Evolutionary conservation across 495 filamentous ascomycete genomes (phyloP), one percentile per base, ranked within the genome.

Genomic region (Talaromyces stipitatus): DNA sequence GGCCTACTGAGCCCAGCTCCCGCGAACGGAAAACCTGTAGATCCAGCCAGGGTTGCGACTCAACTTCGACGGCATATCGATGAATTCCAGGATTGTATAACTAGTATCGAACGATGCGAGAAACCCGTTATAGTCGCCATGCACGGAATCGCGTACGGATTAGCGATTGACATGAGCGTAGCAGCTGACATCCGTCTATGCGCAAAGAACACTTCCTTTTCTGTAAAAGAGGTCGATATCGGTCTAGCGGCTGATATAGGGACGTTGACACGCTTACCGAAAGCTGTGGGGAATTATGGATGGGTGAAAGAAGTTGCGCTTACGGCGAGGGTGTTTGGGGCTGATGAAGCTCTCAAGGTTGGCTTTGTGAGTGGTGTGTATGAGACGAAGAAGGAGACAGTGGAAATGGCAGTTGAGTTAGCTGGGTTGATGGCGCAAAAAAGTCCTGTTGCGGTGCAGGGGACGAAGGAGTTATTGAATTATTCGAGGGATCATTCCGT

Each of bases 151-250:
- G 75, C 84, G 4, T 80, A 88, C 52, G 94, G 94, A 1, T 77
- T 97, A 23, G 94, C 85, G 8, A 85, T 98, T 62, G 94, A 98
- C 66, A 77, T 98, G 45, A 75, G 84, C 48, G 82, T 82, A 41
- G 85, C 87, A 51, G 82, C 85, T 48, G 94, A 97, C 65, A 79
- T 98, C 53, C 84, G 94, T 11, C 72, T 97, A 57, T 88, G 82
- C 62, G 76, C 84, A 0, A 64, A 71, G 12, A 78, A 85, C 50
- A 77, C 84, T 1, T 76, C 73, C 23, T 89, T 97, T 61, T 76
- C 84, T 0, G 90, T 97, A 22, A 96, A 96, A 66, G 95, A 97
- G 73, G 90, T 96, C 12, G 94, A 97, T 66, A 95, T 97, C 32
- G 94, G 94, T 1, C 69, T 98, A 26, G 94, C 94, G 11, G 94